These are phyloP conservation scores for Candida neerlandica DNA, from an alignment of 1,139 yeast species.

Conservation along the genomic window DNA sequence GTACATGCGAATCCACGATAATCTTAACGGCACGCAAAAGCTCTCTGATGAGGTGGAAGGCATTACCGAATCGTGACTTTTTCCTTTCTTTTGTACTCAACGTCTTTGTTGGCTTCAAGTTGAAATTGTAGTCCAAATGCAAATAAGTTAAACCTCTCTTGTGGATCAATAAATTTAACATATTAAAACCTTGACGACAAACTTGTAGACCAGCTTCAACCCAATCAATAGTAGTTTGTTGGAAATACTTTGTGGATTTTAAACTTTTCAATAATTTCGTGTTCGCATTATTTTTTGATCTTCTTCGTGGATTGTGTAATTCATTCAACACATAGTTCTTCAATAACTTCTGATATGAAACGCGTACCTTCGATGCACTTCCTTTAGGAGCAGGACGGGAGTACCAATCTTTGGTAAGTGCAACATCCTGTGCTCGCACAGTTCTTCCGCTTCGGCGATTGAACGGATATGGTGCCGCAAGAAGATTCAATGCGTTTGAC, in stretches of 20 bases:
- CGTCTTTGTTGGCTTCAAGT: conserved; percentile 94
- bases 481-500: conserved; percentile 61
- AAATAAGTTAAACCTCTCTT: conserved; percentile 88
- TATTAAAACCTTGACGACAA: conserved; percentile 90
- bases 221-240: conserved; percentile 94
- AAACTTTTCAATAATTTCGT: conserved; percentile 66
- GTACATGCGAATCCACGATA: conserved; percentile 92
- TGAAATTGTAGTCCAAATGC: conserved; percentile 94
- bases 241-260: conserved; percentile 82
- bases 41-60: conserved; percentile 92
- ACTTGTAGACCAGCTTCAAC: conserved; percentile 96
- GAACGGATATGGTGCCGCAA: conserved; percentile 87
- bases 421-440: conserved; percentile 87
- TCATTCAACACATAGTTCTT: conserved; percentile 76
- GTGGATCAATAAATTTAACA: conserved; percentile 88
- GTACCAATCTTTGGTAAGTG: conserved; percentile 83
- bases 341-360: conserved; percentile 84
- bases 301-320: conserved; percentile 50
- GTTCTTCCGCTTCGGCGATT: conserved; percentile 70
- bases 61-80: conserved; percentile 93
- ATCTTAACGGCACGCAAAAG: conserved; percentile 78
- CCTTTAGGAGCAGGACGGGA: conserved; percentile 62
- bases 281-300: conserved; percentile 40
- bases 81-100: conserved; percentile 95
- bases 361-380: conserved; percentile 72